Conservation (phyloP, 1,139 yeast genomes). For the Ogataea hybrid region DNA sequence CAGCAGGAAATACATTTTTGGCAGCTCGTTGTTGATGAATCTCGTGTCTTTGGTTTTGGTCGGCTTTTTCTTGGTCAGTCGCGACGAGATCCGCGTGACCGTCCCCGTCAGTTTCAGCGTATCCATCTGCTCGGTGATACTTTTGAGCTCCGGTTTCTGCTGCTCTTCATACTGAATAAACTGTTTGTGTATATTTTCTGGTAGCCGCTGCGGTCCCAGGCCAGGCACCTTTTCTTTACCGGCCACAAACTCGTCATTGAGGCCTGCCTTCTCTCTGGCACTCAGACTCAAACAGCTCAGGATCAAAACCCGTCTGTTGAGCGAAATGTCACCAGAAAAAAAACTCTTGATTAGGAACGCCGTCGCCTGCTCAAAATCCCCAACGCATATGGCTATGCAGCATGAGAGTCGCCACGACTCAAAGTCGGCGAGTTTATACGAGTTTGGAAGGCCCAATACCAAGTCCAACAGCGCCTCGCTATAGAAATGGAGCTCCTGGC, state of each 20-base stretch:
- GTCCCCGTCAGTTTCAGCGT: conserved; percentile 37
- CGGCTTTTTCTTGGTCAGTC: conserved; percentile 32
- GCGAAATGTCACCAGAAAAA: conserved; percentile 61
- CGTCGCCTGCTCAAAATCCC: conserved; percentile 41
- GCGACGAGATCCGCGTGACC: conserved; percentile 48
- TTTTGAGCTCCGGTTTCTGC: conserved; percentile 11
- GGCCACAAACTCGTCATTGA: conserved; percentile 43
- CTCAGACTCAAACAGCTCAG: conserved; percentile 56
- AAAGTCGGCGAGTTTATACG: conserved; percentile 48
- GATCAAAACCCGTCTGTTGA: conserved; percentile 57
- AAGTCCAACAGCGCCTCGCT: conserved; percentile 45
- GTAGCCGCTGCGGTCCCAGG: conserved; percentile 45
- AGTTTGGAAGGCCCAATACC: conserved; percentile 48
- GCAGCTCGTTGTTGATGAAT: conserved; percentile 45
- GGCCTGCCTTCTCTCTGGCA: conserved; percentile 59
- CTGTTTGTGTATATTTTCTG: conserved; percentile 43
- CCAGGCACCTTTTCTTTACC: conserved; percentile 36
- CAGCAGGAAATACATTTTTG: conserved; percentile 54
- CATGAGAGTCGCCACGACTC: conserved; percentile 48
- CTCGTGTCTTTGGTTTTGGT: conserved; percentile 29
- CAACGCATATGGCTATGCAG: conserved; percentile 51
- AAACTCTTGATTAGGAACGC: conserved; percentile 42
- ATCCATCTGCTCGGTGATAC: conserved; percentile 5
- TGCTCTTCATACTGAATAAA: conserved; percentile 28
- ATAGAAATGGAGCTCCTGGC: conserved; percentile 53